Conservation (phyloP, 768 basidiomycete genomes). For the Lenzites betulinus region DNA sequence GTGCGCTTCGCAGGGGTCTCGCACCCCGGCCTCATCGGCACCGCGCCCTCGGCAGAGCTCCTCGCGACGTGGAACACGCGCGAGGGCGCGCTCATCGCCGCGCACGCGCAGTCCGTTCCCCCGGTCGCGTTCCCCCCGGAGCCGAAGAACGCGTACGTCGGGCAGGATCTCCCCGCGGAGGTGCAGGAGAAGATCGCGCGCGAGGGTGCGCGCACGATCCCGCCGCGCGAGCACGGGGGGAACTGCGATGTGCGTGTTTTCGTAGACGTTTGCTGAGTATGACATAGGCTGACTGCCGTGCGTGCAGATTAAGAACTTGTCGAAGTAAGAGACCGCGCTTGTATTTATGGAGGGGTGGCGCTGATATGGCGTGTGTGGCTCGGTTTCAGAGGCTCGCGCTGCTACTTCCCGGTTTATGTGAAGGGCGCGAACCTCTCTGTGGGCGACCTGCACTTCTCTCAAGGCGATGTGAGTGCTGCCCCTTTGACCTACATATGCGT, state of each 20-base stretch:
- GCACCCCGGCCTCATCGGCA: constrained; percentile 77
- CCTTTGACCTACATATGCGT: constrained; percentile 14
- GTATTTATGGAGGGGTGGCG: neutral
- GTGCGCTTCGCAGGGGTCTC: constrained; percentile 79
- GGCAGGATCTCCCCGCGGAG: constrained; percentile 56
- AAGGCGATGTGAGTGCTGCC: constrained; percentile 65
- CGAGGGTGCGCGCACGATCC: constrained; percentile 76
- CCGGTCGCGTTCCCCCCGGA: constrained; percentile 69
- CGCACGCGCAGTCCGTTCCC: constrained; percentile 52
- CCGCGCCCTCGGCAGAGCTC: constrained; percentile 72
- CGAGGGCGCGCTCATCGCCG: constrained; percentile 63
- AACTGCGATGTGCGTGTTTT: constrained; percentile 61
- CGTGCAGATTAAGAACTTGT: constrained; percentile 71
- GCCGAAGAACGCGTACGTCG: constrained; percentile 62
- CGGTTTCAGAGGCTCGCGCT: constrained; percentile 56
- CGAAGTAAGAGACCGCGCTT: constrained; percentile 40
- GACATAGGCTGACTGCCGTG: neutral
- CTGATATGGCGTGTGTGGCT: neutral
- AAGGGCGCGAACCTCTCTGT: constrained; percentile 76
- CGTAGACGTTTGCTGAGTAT: neutral
- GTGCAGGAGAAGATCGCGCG: constrained; percentile 53
- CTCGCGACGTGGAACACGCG: constrained; percentile 76
- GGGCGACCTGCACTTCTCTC: constrained; percentile 79
- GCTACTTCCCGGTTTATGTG: constrained; percentile 78
- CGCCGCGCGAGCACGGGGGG: constrained; percentile 79